Percentiles rank a stretch among this genome's conserved stretches.
These are phyloP conservation scores for Euphrasia arctica DNA, from an alignment of 305 asterid species.

Conservation along the genomic window DNA sequence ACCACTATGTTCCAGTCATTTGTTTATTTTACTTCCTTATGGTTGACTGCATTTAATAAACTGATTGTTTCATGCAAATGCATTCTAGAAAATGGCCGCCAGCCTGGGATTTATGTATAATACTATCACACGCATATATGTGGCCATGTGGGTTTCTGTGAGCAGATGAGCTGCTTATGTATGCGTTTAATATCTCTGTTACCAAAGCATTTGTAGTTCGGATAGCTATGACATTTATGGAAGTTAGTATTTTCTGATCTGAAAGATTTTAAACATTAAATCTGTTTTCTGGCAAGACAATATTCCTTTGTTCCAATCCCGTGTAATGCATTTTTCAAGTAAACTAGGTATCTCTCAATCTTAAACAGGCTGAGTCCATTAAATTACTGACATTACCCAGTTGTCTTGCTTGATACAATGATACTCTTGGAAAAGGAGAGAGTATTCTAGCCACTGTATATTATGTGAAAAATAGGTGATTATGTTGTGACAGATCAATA, in stretches of 20 bases:
- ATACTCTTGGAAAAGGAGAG: not conserved
- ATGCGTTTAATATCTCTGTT: constrained; percentile 2
- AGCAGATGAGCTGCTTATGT: too few species aligned
- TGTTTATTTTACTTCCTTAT: constrained; percentile 3
- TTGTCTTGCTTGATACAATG: constrained; percentile 17
- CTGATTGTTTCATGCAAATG: constrained; percentile 11
- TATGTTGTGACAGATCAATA: not conserved
- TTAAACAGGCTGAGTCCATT: not conserved
- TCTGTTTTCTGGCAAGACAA: too few species aligned
- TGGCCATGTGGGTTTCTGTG: too few species aligned
- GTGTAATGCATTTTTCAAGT: not conserved
- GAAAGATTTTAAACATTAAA: too few species aligned
- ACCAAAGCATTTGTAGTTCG: not conserved
- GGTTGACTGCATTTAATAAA: constrained; percentile 5
- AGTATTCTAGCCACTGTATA: too few species aligned
- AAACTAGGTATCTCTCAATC: constrained; percentile 4
- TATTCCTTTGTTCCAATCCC: too few species aligned
- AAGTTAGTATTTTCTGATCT: too few species aligned
- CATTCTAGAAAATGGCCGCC: constrained; percentile 1
- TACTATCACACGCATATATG: too few species aligned
- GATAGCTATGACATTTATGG: not conserved
- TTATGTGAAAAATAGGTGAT: too few species aligned
- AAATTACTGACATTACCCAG: too few species aligned
- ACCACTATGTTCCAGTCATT: constrained; percentile 5
- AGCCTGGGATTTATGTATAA: too few species aligned